These are phyloP conservation scores for Candida sanyiensis DNA, from an alignment of 805 yeast genomes.

Conservation along the genomic window DNA sequence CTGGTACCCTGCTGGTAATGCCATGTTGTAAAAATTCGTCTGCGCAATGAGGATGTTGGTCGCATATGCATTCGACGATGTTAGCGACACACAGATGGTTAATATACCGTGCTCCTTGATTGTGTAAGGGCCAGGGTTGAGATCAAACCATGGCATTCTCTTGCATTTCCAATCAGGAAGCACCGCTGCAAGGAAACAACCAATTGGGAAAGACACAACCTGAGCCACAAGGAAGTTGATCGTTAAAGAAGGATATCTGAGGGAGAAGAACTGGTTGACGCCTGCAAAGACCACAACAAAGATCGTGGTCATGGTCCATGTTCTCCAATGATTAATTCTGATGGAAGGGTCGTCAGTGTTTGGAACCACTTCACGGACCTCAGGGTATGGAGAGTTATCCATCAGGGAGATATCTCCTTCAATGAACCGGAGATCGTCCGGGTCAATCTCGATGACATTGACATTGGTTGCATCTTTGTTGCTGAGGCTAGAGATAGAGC, in stretches of 20 bases:
- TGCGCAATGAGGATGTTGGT: slow-evolving; percentile 52
- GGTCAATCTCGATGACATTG: background rate
- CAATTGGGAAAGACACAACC: slow-evolving; percentile 49
- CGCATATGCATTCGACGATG: slow-evolving; percentile 46
- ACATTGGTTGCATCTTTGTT: background rate
- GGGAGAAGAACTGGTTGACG: slow-evolving; percentile 47
- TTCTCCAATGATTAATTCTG: slow-evolving; percentile 47
- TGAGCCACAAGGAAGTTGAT: slow-evolving; percentile 48
- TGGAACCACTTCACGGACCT: slow-evolving; percentile 54
- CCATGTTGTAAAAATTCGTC: slow-evolving; percentile 40
- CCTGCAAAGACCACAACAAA: slow-evolving; percentile 51
- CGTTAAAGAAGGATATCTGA: slow-evolving; percentile 44
- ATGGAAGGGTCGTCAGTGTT: slow-evolving; percentile 44
- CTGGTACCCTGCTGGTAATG: slow-evolving; percentile 44
- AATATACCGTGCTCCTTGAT: slow-evolving; percentile 58
- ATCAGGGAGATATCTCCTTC: slow-evolving; percentile 1
- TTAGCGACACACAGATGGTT: slow-evolving; percentile 46
- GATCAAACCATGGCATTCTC: slow-evolving; percentile 25
- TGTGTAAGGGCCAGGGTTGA: slow-evolving; percentile 51
- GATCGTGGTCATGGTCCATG: slow-evolving; percentile 45
- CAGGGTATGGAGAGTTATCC: slow-evolving; percentile 52
- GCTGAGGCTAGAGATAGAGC: background rate
- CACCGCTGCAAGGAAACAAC: slow-evolving; percentile 34
- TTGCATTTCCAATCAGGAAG: slow-evolving; percentile 29
- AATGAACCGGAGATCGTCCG: background rate